Evolutionary conservation across 306 rosid genomes (phyloP).

Genomic region (Citrullus amarus): DNA sequence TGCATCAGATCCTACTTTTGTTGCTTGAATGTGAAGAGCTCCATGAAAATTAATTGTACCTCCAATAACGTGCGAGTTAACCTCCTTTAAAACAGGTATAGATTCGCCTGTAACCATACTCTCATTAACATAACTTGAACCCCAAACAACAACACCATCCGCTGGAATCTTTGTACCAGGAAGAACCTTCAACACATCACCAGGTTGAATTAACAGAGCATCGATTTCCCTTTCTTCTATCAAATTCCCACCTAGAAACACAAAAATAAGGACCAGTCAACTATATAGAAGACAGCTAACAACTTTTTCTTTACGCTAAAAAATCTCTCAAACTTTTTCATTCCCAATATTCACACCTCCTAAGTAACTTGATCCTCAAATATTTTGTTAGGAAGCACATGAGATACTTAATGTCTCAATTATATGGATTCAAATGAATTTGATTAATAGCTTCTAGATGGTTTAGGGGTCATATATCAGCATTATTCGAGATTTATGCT

Average conservation of each 20-base stretch:
- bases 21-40: slow-evolving; percentile 60
- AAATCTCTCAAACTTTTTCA: not conserved
- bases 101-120: slow-evolving; percentile 99
- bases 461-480: not conserved
- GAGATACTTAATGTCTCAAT: not conserved
- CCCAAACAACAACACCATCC: slow-evolving; percentile 79
- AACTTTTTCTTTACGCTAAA: not conserved
- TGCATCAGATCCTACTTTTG: slow-evolving; percentile 90
- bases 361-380: not conserved
- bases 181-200: slow-evolving; percentile 78
- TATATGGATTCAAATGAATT: not conserved
- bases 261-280: not conserved
- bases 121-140: slow-evolving; percentile 86
- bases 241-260: slow-evolving; percentile 45
- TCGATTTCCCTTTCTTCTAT: slow-evolving; percentile 84
- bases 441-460: not conserved
- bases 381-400: not conserved
- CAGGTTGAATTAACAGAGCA: slow-evolving; percentile 74
- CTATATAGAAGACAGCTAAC: not conserved
- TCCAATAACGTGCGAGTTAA: slow-evolving; percentile 60
- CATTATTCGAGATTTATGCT: not conserved
- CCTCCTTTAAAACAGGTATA: slow-evolving; percentile 64
- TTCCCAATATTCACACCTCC: not conserved
- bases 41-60: slow-evolving; percentile 95
- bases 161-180: slow-evolving; percentile 95